A percentile compares a stretch with the other conserved stretches of the same genome.
Conservation (phyloP, 352 stramenopile genomes). For the Phytophthora hibernalis region DNA sequence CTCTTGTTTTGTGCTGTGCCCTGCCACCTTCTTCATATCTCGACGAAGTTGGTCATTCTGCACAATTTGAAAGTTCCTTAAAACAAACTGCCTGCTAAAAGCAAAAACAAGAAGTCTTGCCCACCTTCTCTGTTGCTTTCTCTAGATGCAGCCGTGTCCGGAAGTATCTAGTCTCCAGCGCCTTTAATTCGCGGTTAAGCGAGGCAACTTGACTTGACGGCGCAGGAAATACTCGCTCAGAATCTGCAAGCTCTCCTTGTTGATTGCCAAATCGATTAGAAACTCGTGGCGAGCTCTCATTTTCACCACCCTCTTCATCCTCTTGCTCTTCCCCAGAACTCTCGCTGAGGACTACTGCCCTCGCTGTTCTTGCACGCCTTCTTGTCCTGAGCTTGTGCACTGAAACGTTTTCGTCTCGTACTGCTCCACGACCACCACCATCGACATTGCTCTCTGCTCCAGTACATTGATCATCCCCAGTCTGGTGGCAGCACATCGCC, state of each 20-base stretch:
- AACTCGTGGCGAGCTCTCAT: constrained; percentile 4
- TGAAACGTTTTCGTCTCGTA: constrained; percentile 3
- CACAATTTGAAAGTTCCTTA: constrained; percentile 4
- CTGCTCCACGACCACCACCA: background rate
- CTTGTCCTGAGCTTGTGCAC: constrained; percentile 2
- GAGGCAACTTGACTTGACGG: constrained; percentile 62
- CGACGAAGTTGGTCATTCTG: constrained; percentile 67
- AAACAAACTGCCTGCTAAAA: background rate
- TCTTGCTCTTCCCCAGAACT: constrained; percentile 3
- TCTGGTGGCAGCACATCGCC: constrained; percentile 18
- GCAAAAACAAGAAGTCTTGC: background rate
- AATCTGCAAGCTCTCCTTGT: constrained; percentile 30
- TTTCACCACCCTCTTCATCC: constrained; percentile 12
- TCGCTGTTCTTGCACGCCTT: background rate
- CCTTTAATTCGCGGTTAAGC: constrained; percentile 77
- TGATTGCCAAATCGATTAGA: constrained; percentile 25
- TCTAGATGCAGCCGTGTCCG: constrained; percentile 76
- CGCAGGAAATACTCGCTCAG: constrained; percentile 45
- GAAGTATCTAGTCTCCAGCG: constrained; percentile 80
- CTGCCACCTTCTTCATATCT: constrained; percentile 54
- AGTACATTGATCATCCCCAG: constrained; percentile 13
- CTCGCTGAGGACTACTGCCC: constrained; percentile 2
- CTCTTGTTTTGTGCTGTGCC: constrained; percentile 52
- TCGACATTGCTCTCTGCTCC: background rate
- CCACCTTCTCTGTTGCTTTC: constrained; percentile 70